Evolutionary conservation across 2,329 filamentous ascomycete species (phyloP).

Genomic region (Massarina eburnea): DNA sequence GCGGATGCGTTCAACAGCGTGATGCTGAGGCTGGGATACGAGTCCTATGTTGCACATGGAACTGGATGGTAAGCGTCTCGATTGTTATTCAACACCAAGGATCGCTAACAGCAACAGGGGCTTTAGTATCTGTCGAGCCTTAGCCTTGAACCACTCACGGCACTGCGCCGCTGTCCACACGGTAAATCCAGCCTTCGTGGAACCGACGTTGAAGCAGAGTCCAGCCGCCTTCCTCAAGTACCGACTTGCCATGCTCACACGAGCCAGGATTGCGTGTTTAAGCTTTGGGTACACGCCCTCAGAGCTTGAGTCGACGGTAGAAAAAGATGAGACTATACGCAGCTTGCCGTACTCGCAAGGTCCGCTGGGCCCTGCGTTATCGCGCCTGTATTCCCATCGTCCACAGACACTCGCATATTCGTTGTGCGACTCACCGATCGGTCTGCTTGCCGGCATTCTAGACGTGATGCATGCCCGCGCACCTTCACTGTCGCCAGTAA

Average conservation of each 20-base stretch:
- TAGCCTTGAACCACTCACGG: slow-evolving; percentile 52
- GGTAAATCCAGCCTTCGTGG: slow-evolving; percentile 57
- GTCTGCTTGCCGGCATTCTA: slow-evolving; percentile 35
- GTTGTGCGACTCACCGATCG: slow-evolving; percentile 43
- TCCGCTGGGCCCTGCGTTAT: slow-evolving; percentile 11
- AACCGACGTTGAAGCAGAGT: slow-evolving; percentile 51
- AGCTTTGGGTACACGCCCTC: slow-evolving; percentile 60
- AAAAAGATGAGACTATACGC: not conserved
- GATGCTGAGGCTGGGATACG: slow-evolving; percentile 64
- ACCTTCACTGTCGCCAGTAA: slow-evolving; percentile 11
- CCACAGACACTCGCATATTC: slow-evolving; percentile 42
- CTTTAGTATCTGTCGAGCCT: slow-evolving; percentile 44
- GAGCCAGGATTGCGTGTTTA: slow-evolving; percentile 45
- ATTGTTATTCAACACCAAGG: not conserved
- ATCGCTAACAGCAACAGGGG: slow-evolving; percentile 36
- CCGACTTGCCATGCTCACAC: slow-evolving; percentile 51
- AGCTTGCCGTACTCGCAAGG: not conserved
- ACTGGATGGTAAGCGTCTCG: slow-evolving; percentile 47
- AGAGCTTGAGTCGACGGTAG: slow-evolving; percentile 45
- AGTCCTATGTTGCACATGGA: slow-evolving; percentile 60
- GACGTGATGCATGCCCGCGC: slow-evolving; percentile 34
- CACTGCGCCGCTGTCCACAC: slow-evolving; percentile 64
- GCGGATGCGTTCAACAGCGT: slow-evolving; percentile 59
- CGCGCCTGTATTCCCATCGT: slow-evolving; percentile 31
- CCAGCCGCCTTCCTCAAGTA: slow-evolving; percentile 59